Evolutionary conservation across 805 yeast species (phyloP), one percentile per base, ranked within the genome.

Genomic region (Yamadazyma akitaensis): DNA sequence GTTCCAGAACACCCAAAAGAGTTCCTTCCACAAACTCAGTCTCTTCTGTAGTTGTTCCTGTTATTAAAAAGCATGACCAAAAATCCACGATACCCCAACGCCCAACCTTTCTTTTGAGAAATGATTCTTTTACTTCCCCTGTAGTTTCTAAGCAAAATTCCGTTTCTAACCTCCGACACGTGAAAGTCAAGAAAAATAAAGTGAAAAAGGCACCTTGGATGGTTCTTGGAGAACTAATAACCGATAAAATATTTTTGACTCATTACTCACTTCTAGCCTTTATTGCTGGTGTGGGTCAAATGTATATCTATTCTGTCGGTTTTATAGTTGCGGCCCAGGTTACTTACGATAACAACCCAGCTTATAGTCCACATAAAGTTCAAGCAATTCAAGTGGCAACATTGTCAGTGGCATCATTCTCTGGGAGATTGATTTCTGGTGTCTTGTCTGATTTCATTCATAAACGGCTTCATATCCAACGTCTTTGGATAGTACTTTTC

Each of bases 301-400:
- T 80, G 62, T 86, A 85, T 58, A 85, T 86, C 24, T 86, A 75
- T 57, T 76, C 86, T 2, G 82, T 86, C 31, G 95, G 95, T 0
- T 85, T 81, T 56, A 73, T 86, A n/a, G 85, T 84, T 9, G 60
- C 65, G 2, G 75, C 77, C 2, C 76, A 71, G 48, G 60, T 57
- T 43, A 55, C 61, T 37, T 63, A 57, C 48, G 64, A 56, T 51
- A 59, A 19, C 17, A 24, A 34, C 21, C 24, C 25, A 4, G n/a
- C 21, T 16, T 40, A 24, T 10, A 38, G 14, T 33, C 49, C 26
- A 16, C 24, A 38, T 32, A 70, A 78, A 1, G 68, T 79, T 13
- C 92, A 85, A 57, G 88, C 91, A 1, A 45, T 84, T 5, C 91
- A 85, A 58, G 91, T 85, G 0, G 81, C 88, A 0, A 65, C 80